Evolutionary conservation across 371 early-diverging fungal genomes (phyloP), one percentile per base, ranked within the genome.

Genomic region (Actinomortierella ambigua): DNA sequence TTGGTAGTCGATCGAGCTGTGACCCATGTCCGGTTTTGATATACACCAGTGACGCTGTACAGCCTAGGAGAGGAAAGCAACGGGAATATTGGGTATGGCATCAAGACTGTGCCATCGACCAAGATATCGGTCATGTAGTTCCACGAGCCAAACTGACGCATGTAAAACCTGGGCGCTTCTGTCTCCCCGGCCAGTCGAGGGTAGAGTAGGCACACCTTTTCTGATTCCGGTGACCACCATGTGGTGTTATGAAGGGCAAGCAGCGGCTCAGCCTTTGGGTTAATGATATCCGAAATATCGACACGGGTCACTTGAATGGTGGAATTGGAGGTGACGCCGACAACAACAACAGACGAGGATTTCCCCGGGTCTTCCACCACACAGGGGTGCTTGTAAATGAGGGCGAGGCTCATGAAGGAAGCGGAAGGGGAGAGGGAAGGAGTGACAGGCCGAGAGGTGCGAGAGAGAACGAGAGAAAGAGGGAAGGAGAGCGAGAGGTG

Each of bases 221-320:
- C 47, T 2, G 55, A 28, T 1, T 28, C 0, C 40, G 55, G 57
- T 47, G 59, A 34, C 61, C 61, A 73, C 41, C 15, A 59, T 9
- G 1, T 2, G 2, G 15, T 2, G 41, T 22, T 20, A 0, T 51
- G 49, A 47, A 63, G 59, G 56, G 34, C 68, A 23, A 15, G 29
- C 51, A 61, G 27, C 17, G 58, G 24, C 18, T 61, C 61, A 24
- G 61, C 52, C 5, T 48, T 41, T 15, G 75, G 65, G 5, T 68
- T 42, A 23, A 61, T 68, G 59, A 64, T 43, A 55, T 75, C 61
- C 47, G 65, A 1, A 11, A 68, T 34, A 42, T 58, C 53, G 18
- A 75, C 41, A 15, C 42, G 23, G 46, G 60, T 63, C 22, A 50
- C 20, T 49, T 63, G 55, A 40, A 75, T 55, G 5, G 59, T 50